Base-by-base conservation (phyloP, 148 eudicot genomes). In the Silene conica region DNA sequence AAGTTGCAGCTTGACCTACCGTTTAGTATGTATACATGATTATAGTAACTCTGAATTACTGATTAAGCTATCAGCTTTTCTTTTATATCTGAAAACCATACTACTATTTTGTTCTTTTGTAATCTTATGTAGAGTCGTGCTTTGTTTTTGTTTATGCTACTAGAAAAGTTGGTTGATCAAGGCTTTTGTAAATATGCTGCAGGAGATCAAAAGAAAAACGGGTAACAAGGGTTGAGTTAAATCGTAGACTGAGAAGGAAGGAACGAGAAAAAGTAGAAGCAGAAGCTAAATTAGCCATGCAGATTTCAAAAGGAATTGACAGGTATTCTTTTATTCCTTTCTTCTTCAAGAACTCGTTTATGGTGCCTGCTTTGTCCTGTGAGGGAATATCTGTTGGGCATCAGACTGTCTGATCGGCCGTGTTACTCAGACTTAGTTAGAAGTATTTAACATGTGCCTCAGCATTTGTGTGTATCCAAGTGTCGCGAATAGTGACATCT, bases 241-340 rank as follows among this genome's bases (percentile, higher is more conserved):
- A 94, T 67, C 86, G 82, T 73, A 87, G 97, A 74, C 80, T 82
- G 48, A 91, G 96, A 50, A 81, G 79, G 34, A 94, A 91, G 81
- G 96, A 85, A 74, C 77, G 67, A 67, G 68, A 81, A 77, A 94
- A 64, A 82, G 82, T 73, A 43, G 90, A 87, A 86, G 79, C 85
- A 75, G 88, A 94, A 77, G 82, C 87, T 25, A 82, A 82, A 77
- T 89, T 87, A 72, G 73, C 75, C 31, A 76, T 77, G 80, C 71
- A 76, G 21, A 83, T 94, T 34, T 86, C 97, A n/a, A 89, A 86
- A 81, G 93, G 87, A 67, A 91, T 94, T 61, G 96, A 94, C 84
- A 83, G 92, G 98, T 89, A 77, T 38, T 74, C 43, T 16, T 20
- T 66, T 1, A 28, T 25, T 43, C 26, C 15, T 67, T 13, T 25